Evolutionary conservation across 2,329 filamentous ascomycete genomes (phyloP), one percentile per base, ranked within the genome.

Genomic region (Claviceps digitariae): DNA sequence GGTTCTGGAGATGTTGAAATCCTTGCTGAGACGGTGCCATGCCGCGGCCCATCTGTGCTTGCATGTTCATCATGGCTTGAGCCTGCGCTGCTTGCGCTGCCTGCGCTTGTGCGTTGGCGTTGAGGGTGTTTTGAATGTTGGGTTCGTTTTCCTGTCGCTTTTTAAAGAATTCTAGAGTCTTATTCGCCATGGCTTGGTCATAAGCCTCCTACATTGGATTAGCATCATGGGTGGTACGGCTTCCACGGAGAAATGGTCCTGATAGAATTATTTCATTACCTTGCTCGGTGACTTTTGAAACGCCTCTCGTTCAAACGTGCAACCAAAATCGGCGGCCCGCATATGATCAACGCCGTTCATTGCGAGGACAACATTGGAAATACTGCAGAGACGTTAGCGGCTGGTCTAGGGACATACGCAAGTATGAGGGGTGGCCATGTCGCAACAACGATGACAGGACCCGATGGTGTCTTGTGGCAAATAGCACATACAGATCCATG

Each of bases 1-100:
- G 76, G 52, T 79, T 78, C 55, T 80, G 78, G 38, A 82, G 70
- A 48, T 77, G 74, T 56, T 78, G 78, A 54, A 83, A 82, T 1
- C 71, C 73, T 59, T 74, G 77, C 55, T 77, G 66, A 7, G 68
- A 70, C 59, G 76, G 76, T 0, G 69, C 71, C 65, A 77, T 73
- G 13, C 71, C 72, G 38, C 78, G 72, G 41, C 72, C 70, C 68
- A 80, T 74, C 57, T 77, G 72, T 13, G 68, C 70, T 55, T 75
- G 74, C 69, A 79, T 73, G 54, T 71, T 77, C 70, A 79, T 73
- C 68, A 80, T 70, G 52, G 76, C 68, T 55, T 75, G 71, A 0
- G 68, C 69, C 20, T 50, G 48, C n/a, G 48, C 70, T 36, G 38
- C 69, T 58, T 66, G 64, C 17, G 63, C 63, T 25, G 41, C 70